Evolutionary conservation across 208 protist species (phyloP).

Genomic region (Eutreptiella sp.): DNA sequence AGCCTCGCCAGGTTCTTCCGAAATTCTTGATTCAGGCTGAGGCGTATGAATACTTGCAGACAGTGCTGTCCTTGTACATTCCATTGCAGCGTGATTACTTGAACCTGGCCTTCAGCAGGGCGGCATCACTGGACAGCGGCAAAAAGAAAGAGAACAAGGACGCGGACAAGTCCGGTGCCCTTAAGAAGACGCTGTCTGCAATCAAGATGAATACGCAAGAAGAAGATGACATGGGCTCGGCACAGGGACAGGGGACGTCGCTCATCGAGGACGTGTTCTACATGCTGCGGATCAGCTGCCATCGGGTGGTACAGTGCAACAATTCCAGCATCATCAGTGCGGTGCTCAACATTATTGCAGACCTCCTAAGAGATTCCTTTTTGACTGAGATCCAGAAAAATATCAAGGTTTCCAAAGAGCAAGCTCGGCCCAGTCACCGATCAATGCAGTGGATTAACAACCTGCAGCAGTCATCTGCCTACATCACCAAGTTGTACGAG

Average conservation of each 20-base stretch:
- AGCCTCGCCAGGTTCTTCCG: too few relatives aligned
- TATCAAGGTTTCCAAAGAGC: not conserved
- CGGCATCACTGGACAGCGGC: not conserved
- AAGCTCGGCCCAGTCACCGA: not conserved
- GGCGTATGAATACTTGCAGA: too few relatives aligned
- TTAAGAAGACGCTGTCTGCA: not conserved
- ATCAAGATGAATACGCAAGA: conserved; percentile 4
- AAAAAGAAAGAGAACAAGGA: not conserved
- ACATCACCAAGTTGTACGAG: conserved; percentile 4
- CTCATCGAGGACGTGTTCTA: conserved; percentile 29
- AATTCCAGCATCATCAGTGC: not conserved
- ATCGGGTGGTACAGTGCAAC: not conserved
- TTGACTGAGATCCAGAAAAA: not conserved
- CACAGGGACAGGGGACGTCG: not conserved
- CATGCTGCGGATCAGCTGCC: not conserved
- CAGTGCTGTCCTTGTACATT: conserved; percentile 16
- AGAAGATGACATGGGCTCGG: not conserved
- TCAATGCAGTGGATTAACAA: conserved; percentile 14
- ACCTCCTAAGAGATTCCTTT: conserved; percentile 6
- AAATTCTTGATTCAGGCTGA: too few relatives aligned
- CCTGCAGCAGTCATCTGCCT: not conserved
- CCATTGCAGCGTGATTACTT: conserved; percentile 13
- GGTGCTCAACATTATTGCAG: conserved; percentile 26
- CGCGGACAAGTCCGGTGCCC: conserved; percentile 2
- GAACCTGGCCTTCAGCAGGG: not conserved